A percentile compares a stretch with the other conserved stretches of the same genome.
Conservation (phyloP, 768 basidiomycete species). For the Tricholoma hemisulphureum region DNA sequence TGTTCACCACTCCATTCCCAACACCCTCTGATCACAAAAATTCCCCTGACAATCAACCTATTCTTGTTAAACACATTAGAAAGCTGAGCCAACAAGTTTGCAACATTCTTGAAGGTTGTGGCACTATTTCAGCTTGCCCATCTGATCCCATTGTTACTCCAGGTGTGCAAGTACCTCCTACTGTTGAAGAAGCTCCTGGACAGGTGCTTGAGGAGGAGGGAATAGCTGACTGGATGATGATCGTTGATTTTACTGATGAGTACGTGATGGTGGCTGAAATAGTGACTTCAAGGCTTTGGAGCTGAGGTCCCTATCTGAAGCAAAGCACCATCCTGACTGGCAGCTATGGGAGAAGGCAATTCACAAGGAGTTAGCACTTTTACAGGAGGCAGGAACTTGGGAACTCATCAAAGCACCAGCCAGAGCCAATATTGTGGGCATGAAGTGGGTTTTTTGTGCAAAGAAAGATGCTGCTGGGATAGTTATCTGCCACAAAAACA, state of each 20-base stretch:
- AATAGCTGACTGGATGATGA: not conserved
- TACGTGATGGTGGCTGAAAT: no score
- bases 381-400: not conserved
- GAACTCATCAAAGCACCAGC: not conserved
- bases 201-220: slow-evolving; percentile 2
- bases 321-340: no score
- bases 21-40: no score
- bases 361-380: no score
- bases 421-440: slow-evolving; percentile 13
- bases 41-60: no score
- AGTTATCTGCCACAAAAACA: no score
- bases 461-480: no score
- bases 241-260: no score
- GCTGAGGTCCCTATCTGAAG: no score
- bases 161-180: not conserved
- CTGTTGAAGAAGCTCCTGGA: not conserved
- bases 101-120: not conserved
- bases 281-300: no score
- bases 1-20: no score
- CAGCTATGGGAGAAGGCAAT: no score
- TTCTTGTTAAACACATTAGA: not conserved
- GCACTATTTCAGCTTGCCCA: not conserved
- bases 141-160: not conserved
- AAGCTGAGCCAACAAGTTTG: not conserved
- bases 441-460: slow-evolving; percentile 19